Evolutionary conservation across 2,329 filamentous ascomycete genomes (phyloP), one percentile per base, ranked within the genome.

Genomic region (Periconia sp.): DNA sequence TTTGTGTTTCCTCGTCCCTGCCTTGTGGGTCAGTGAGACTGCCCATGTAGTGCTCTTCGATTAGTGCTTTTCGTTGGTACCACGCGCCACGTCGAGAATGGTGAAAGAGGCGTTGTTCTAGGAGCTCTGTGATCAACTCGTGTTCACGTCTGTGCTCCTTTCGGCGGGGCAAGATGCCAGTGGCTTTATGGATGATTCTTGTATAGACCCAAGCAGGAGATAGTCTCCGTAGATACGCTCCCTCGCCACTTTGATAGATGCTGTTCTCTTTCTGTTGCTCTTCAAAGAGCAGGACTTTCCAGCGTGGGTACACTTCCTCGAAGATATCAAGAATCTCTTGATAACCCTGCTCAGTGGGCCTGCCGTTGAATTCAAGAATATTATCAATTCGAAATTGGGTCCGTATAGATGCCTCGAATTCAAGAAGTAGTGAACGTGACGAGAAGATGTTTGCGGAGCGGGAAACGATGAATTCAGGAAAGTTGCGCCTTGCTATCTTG

Each of bases 41-140:
- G 75, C 84, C 80, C 88, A 97, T 92, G 68, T 99, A 97, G 64
- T 95, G 91, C 66, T 99, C 94, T 73, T 99, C 94, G 2, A 99
- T 71, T 1, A 99, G 75, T 1, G 92, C 94, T 70, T 95, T 96
- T 15, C 94, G 88, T 63, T 96, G 92, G 65, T 97, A 97, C 94
- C 94, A 99, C 1, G 85, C 83, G 0, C 94, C 94, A 29, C 94
- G 83, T 19, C 92, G 82, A 1, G 91, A 84, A 30, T 88, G 79
- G 59, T 97, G 92, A 59, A 97, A 97, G 0, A 96, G 78, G 4
- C 81, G 81, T 64, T 99, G 94, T 3, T 73, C 73, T 0, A 99
- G 81, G 3, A 99, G 79, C 59, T 94, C 88, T 0, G 72, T 78
- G 1, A 96, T 73, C 1, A 96, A 73, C 2, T 78, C 73, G 61